These are phyloP conservation scores for Kwoniella shandongensis DNA, from an alignment of 768 basidiomycete species.

Conservation along the genomic window DNA sequence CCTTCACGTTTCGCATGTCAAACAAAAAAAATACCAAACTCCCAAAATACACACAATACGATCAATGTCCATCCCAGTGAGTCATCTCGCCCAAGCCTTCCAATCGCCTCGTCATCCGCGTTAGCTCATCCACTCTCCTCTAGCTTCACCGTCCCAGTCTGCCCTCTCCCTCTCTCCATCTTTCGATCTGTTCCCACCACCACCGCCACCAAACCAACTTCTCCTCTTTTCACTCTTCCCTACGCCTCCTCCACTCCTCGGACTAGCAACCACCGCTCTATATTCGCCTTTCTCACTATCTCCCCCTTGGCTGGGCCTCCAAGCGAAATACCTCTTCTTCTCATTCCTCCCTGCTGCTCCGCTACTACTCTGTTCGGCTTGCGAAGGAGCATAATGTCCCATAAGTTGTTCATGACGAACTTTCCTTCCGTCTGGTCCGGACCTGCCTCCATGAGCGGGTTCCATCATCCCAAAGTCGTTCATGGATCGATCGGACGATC, in stretches of 20 bases:
- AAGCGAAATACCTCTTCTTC: slow-evolving; percentile 20
- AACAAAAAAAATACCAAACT: too few relatives aligned
- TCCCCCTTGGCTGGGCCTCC: not conserved
- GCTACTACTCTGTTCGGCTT: not conserved
- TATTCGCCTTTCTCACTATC: not conserved
- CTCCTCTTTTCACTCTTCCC: not conserved
- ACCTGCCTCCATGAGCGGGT: too few relatives aligned
- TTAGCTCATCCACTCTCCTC: not conserved
- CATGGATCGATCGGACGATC: not conserved
- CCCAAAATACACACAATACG: too few relatives aligned
- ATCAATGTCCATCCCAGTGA: too few relatives aligned
- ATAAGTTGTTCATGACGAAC: slow-evolving; percentile 1
- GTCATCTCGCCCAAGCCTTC: too few relatives aligned
- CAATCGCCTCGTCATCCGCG: too few relatives aligned
- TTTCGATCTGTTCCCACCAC: slow-evolving; percentile 1
- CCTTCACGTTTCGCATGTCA: too few relatives aligned
- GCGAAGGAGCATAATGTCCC: slow-evolving; percentile 4
- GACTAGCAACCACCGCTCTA: slow-evolving; percentile 3
- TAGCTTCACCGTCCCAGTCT: not conserved
- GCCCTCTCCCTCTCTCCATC: slow-evolving; percentile 5
- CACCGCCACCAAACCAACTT: slow-evolving; percentile 4
- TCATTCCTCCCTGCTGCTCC: not conserved
- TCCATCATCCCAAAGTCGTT: not conserved
- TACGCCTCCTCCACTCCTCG: not conserved
- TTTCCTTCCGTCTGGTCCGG: slow-evolving; percentile 11